Base-by-base conservation (phyloP, 805 yeast genomes). In the Spathaspora boniae region DNA sequence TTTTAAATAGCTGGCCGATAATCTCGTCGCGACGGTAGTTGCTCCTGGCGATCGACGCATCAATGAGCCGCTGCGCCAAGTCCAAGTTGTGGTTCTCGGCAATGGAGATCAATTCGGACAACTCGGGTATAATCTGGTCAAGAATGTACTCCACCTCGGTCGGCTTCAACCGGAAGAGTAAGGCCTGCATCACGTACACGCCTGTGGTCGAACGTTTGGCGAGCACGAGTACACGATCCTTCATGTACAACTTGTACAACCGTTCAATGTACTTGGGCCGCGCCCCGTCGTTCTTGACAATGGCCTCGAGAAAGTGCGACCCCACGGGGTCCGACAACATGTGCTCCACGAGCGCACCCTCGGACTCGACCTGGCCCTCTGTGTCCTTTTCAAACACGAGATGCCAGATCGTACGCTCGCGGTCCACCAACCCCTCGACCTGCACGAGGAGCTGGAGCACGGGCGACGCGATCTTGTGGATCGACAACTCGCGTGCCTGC, bases 311-410 rank as follows among this genome's bases (percentile, higher is more conserved):
- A 65, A 93, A 91, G 60, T 88, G 97, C 1, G 95, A 83, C 0
- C 98, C 98, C n/a, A 89, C 86, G 1, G 94, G 69, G 52, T 88
- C 96, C 6, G 93, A 77, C 24, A 91, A 62, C 36, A 89, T 67
- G 50, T 83, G 84, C 54, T 88, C 96, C 20, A 89, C 80, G 56
- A 84, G 88, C 0, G 93, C 78, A 43, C 76, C 89, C 48, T 85
- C 93, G 39, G 76, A 72, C 1, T 74, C 34, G 43, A 82, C 79
- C 33, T 59, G 68, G 17, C 70, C 78, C 3, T 67, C 74, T 9
- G 65, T 62, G 8, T 71, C 74, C 27, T 61, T 59, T 29, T 59
- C 56, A 61, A 87, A 85, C 0, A 81, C 65, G 28, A 74, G 56
- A 49, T 79, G 80, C 82, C 88, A 83, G 42, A 81, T 62, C 15